Percentiles rank a stretch among this genome's conserved stretches.
Evolutionary conservation across 73 alveolate species (phyloP).

Genomic region (Paramecium caudatum): DNA sequence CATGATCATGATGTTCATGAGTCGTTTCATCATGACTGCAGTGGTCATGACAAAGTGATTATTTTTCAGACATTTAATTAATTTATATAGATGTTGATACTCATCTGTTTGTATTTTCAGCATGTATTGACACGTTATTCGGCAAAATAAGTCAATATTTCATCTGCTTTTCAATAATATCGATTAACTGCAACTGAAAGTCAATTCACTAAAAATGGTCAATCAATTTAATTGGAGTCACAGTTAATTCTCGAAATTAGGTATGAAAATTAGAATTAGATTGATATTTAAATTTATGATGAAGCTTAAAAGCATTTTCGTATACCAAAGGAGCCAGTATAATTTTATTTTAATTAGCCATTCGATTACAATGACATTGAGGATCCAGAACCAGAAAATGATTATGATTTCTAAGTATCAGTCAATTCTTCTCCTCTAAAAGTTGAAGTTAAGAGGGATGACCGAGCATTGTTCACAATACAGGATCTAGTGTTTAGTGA

Average conservation of each 20-base stretch:
- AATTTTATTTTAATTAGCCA: slow-evolving; percentile 1
- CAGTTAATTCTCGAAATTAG: not conserved
- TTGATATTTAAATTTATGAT: slow-evolving; percentile 50
- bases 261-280: not conserved
- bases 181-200: not conserved
- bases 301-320: slow-evolving; percentile 25
- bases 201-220: no score
- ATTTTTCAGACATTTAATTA: slow-evolving; percentile 40
- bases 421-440: no score
- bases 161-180: not conserved
- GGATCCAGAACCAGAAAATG: not conserved
- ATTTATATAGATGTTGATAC: not conserved
- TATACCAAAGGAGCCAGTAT: slow-evolving; percentile 23
- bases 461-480: not conserved
- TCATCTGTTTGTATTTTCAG: not conserved
- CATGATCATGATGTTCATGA: not conserved
- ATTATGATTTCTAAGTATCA: not conserved
- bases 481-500: not conserved
- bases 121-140: slow-evolving; percentile 6
- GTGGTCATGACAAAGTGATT: not conserved
- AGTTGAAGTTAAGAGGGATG: not conserved
- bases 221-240: slow-evolving; percentile 12
- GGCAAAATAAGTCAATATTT: not conserved
- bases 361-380: slow-evolving; percentile 38
- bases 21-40: not conserved